phyloP scores from a whole-genome alignment of 164 flowering plant genomes.

The Santalum album region DNA sequence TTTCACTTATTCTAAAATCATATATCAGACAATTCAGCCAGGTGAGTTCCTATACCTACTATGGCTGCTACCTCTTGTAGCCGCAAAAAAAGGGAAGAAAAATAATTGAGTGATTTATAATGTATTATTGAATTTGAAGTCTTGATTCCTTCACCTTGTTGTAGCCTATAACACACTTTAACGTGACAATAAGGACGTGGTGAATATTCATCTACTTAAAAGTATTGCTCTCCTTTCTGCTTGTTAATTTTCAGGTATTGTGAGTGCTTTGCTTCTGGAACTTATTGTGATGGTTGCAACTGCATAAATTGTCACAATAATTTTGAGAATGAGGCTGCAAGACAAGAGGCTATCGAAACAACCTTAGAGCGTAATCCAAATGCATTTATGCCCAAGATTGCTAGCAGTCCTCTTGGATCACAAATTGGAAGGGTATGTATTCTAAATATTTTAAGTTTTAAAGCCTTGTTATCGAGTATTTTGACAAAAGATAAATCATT shows the following conservation, averaged over 20 bases:
- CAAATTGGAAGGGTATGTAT: constrained; percentile 1
- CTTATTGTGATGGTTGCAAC: constrained; percentile 5
- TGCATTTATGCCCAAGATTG: constrained; percentile 3
- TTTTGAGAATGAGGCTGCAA: constrained; percentile 3
- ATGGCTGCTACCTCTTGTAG: no score
- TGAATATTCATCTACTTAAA: no score
- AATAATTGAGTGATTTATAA: no score
- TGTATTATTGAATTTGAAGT: no score
- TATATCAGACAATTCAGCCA: no score
- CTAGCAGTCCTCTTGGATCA: constrained; percentile 2
- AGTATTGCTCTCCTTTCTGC: background rate
- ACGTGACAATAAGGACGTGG: no score
- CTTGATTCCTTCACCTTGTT: no score
- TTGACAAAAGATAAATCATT: no score
- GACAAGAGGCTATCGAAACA: constrained; percentile 1
- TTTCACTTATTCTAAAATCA: no score
- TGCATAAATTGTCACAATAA: constrained; percentile 4
- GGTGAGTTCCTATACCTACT: no score
- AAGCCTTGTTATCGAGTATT: background rate
- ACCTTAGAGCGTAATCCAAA: constrained; percentile 5
- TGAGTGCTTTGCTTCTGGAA: constrained; percentile 8
- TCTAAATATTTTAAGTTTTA: background rate
- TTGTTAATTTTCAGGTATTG: background rate
- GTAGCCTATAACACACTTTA: no score
- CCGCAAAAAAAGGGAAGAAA: no score